These are phyloP conservation scores for Aspergillus costaricaensis DNA, from an alignment of 2,329 filamentous ascomycete genomes.

Conservation along the genomic window DNA sequence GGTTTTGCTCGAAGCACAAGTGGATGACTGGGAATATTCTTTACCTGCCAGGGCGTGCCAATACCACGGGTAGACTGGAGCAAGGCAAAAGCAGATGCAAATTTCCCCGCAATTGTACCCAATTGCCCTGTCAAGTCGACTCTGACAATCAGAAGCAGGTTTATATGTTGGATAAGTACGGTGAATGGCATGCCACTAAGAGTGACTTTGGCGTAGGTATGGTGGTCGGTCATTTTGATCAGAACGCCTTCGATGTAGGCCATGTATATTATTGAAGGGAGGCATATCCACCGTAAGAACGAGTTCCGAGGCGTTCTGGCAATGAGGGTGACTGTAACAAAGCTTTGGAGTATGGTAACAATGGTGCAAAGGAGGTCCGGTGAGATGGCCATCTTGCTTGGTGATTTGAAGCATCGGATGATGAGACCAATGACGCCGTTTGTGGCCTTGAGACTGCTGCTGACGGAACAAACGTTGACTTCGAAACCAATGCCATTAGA, in stretches of 20 bases:
- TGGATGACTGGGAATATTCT: constrained; percentile 17
- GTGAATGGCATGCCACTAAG: constrained; percentile 1
- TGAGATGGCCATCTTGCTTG: background rate
- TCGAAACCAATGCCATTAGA: background rate
- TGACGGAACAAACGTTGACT: background rate
- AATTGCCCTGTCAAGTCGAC: background rate
- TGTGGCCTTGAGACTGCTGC: background rate
- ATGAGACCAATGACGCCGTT: no score
- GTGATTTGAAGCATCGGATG: no score
- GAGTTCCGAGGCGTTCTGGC: background rate
- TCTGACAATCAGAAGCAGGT: background rate
- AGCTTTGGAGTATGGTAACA: background rate
- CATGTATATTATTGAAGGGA: background rate
- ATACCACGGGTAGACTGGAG: constrained; percentile 23
- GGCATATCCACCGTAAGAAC: background rate
- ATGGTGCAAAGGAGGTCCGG: background rate
- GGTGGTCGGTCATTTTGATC: background rate
- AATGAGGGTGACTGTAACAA: background rate
- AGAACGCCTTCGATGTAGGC: constrained; percentile 1
- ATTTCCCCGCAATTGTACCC: background rate
- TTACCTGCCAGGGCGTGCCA: constrained; percentile 25
- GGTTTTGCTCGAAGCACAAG: background rate
- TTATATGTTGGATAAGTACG: background rate
- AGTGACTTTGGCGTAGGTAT: background rate
- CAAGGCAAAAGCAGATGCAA: background rate